phyloP scores from a whole-genome alignment of 169 alveolate genomes.

The Plasmodium gaboni region DNA sequence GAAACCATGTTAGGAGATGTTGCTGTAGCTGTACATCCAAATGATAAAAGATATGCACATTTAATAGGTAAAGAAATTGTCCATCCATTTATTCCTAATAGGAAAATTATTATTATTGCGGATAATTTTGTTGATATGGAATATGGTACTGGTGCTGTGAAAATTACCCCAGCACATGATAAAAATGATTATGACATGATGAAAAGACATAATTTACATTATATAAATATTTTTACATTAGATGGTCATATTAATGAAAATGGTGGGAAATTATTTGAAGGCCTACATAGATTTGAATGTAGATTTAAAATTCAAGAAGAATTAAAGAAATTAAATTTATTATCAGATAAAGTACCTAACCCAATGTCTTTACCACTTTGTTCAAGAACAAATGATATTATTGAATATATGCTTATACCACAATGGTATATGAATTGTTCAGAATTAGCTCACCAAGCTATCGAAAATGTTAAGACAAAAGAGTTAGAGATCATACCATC shows the following conservation, averaged over 20 bases:
- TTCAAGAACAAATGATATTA: slow-evolving; percentile 97
- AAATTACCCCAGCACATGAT: slow-evolving; percentile 99
- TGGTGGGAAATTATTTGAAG: slow-evolving; percentile 95
- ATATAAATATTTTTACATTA: slow-evolving; percentile 94
- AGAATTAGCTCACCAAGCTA: slow-evolving; percentile 94
- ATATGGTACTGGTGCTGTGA: slow-evolving; percentile 99
- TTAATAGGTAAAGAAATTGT: slow-evolving; percentile 96
- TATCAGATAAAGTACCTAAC: slow-evolving; percentile 91
- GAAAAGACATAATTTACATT: slow-evolving; percentile 93
- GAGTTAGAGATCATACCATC: slow-evolving; percentile 95
- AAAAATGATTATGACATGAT: slow-evolving; percentile 98
- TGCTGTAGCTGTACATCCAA: slow-evolving; percentile 99
- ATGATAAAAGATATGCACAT: slow-evolving; percentile 93
- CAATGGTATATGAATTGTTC: slow-evolving; percentile 99
- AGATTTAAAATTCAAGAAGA: slow-evolving; percentile 94
- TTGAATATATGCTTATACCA: slow-evolving; percentile 98
- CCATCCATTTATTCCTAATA: slow-evolving; percentile 98
- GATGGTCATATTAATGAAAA: slow-evolving; percentile 96
- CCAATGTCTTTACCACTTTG: slow-evolving; percentile 98
- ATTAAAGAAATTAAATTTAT: slow-evolving; percentile 91
- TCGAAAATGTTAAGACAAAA: slow-evolving; percentile 93
- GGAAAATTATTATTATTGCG: slow-evolving; percentile 95
- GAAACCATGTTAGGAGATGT: slow-evolving; percentile 99
- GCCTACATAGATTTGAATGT: slow-evolving; percentile 96
- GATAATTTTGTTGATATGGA: slow-evolving; percentile 97